Evolutionary conservation across 306 rosid species (phyloP).

Genomic region (Sindora glabra): DNA sequence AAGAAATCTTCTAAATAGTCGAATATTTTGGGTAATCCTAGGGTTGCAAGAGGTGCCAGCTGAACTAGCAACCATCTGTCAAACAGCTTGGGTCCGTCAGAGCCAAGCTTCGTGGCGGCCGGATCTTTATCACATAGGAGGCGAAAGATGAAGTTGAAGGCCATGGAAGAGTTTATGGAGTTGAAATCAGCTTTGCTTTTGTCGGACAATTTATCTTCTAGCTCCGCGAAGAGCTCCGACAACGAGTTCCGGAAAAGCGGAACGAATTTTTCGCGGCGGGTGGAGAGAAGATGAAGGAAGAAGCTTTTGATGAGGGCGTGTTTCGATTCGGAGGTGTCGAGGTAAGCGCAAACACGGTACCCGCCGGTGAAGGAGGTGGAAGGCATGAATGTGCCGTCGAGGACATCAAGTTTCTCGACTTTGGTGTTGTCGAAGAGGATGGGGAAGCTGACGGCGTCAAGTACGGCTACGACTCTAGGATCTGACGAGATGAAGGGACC

Average conservation of each 20-base stretch:
- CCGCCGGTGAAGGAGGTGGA: constrained; percentile 58
- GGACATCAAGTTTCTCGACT: constrained; percentile 54
- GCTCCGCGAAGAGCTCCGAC: constrained; percentile 31
- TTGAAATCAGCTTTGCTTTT: constrained; percentile 31
- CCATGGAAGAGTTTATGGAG: constrained; percentile 17
- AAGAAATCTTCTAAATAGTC: constrained; percentile 36
- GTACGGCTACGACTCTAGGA: constrained; percentile 50
- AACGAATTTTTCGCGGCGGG: constrained; percentile 30
- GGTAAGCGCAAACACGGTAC: constrained; percentile 53
- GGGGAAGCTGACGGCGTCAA: constrained; percentile 53
- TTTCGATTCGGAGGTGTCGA: constrained; percentile 55
- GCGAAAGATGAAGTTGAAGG: constrained; percentile 39
- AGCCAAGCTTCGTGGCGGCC: constrained; percentile 5
- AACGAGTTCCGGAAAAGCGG: constrained; percentile 30
- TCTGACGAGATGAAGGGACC: constrained; percentile 54
- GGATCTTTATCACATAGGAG: constrained; percentile 38
- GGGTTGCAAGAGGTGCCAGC: constrained; percentile 41
- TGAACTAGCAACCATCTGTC: constrained; percentile 40
- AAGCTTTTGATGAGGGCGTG: constrained; percentile 43
- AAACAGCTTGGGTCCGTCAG: constrained; percentile 26
- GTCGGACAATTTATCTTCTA: constrained; percentile 24
- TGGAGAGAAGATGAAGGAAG: constrained; percentile 31
- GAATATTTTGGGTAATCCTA: constrained; percentile 33
- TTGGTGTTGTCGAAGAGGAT: constrained; percentile 56
- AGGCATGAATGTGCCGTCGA: constrained; percentile 83